Evolutionary conservation across 192 early-diverging fungal genomes (phyloP).

Genomic region (Coemansia guatemalensis): DNA sequence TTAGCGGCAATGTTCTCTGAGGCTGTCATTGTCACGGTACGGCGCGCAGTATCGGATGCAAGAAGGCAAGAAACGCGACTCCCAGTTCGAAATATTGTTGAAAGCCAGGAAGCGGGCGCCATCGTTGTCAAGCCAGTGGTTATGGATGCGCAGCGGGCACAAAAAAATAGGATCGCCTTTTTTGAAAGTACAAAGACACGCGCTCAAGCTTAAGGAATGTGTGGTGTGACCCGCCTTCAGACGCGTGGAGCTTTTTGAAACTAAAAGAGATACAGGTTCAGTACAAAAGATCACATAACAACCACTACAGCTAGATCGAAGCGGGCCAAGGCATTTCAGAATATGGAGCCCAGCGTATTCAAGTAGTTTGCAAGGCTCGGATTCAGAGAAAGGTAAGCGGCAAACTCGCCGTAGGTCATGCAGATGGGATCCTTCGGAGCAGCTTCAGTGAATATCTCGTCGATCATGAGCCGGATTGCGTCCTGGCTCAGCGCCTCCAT

Average conservation of each 20-base stretch:
- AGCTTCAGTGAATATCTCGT: conserved; percentile 74
- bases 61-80: not conserved
- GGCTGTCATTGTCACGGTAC: conserved; percentile 10
- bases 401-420: conserved; percentile 81
- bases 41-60: not conserved
- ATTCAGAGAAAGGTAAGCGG: conserved; percentile 74
- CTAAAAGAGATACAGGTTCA: not conserved
- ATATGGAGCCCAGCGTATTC: conserved; percentile 86
- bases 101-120: not conserved
- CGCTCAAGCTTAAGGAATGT: not conserved
- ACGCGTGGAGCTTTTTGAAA: too few species aligned
- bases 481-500: conserved; percentile 93
- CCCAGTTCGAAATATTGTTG: not conserved
- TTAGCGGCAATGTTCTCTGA: conserved; percentile 8
- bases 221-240: not conserved
- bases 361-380: conserved; percentile 84
- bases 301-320: not conserved
- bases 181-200: not conserved
- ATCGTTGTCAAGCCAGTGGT: not conserved
- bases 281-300: not conserved
- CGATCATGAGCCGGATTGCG: conserved; percentile 92
- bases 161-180: not conserved
- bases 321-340: conserved; percentile 44
- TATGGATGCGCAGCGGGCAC: not conserved
- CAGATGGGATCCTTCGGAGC: conserved; percentile 59